A percentile compares a stretch with the other conserved stretches of the same genome.
Conservation (phyloP, 768 basidiomycete species). For the Amanita inopinata region DNA sequence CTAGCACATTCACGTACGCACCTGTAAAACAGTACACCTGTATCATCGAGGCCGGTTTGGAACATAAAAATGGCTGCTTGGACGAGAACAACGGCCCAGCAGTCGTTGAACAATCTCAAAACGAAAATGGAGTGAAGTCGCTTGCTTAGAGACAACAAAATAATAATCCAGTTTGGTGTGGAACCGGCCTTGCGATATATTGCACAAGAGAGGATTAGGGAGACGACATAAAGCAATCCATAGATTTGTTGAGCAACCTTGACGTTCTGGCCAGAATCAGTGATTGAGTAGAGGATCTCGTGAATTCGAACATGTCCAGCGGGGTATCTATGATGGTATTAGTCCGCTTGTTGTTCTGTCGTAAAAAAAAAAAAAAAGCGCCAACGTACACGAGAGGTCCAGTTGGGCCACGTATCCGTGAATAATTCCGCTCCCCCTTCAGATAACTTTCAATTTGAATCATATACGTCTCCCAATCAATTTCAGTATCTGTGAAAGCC, state of each 20-base stretch:
- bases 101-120: slow-evolving; percentile 91
- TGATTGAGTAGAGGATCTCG: slow-evolving; percentile 53
- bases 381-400: slow-evolving; percentile 81
- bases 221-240: slow-evolving; percentile 58
- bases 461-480: slow-evolving; percentile 98
- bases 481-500: slow-evolving; percentile 76
- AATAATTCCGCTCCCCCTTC: slow-evolving; percentile 78
- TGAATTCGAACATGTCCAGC: slow-evolving; percentile 89
- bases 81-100: slow-evolving; percentile 66
- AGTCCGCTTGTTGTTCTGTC: slow-evolving; percentile 1
- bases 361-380: slow-evolving; percentile 7
- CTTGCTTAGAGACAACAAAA: slow-evolving; percentile 81
- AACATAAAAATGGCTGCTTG: slow-evolving; percentile 62
- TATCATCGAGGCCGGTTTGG: slow-evolving; percentile 45
- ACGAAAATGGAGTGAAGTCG: slow-evolving; percentile 90
- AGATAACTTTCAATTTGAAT: slow-evolving; percentile 72
- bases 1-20: slow-evolving; percentile 24
- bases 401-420: slow-evolving; percentile 76
- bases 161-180: slow-evolving; percentile 61
- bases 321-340: slow-evolving; percentile 59
- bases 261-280: slow-evolving; percentile 51
- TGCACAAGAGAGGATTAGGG: slow-evolving; percentile 51
- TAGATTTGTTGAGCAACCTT: slow-evolving; percentile 71
- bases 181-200: slow-evolving; percentile 58
- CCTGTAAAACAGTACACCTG: slow-evolving; percentile 69